Percentiles rank a stretch among this genome's conserved stretches.
Evolutionary conservation across 148 eudicot genomes (phyloP).

Genomic region (Fallopia convolvulus): DNA sequence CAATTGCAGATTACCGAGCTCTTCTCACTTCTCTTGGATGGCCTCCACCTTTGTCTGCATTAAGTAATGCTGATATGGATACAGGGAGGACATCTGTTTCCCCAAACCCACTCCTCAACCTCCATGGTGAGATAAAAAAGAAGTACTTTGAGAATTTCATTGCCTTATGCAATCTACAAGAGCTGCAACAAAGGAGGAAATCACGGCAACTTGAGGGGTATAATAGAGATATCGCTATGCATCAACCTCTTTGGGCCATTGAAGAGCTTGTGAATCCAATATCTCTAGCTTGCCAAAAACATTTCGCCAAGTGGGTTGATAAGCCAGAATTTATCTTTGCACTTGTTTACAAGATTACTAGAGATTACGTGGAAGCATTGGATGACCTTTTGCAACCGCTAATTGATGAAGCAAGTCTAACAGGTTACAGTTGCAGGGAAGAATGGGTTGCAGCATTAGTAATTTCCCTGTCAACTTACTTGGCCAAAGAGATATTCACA

Average conservation of each 20-base stretch:
- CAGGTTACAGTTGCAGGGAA: constrained; percentile 92
- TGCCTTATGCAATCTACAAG: constrained; percentile 75
- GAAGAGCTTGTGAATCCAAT: constrained; percentile 93
- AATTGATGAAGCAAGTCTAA: constrained; percentile 89
- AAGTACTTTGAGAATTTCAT: constrained; percentile 75
- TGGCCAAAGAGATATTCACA: constrained; percentile 86
- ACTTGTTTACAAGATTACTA: constrained; percentile 72
- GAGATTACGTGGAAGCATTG: constrained; percentile 82
- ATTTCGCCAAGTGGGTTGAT: constrained; percentile 79
- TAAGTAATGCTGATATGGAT: constrained; percentile 41
- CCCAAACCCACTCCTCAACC: constrained; percentile 65
- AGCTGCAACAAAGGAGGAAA: constrained; percentile 71
- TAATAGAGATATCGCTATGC: constrained; percentile 35
- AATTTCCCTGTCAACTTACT: constrained; percentile 61
- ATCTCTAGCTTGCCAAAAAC: constrained; percentile 62
- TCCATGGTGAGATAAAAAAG: constrained; percentile 68
- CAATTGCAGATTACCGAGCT: constrained; percentile 82
- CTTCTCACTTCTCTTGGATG: constrained; percentile 82
- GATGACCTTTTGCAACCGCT: constrained; percentile 91
- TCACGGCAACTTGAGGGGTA: constrained; percentile 75
- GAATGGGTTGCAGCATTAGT: constrained; percentile 95
- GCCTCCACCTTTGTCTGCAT: constrained; percentile 81
- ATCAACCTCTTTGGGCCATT: constrained; percentile 91
- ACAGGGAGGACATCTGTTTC: constrained; percentile 33
- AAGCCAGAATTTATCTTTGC: constrained; percentile 90